phyloP scores from a whole-genome alignment of 106 monocot genomes.

The Dendrobium catenatum region DNA sequence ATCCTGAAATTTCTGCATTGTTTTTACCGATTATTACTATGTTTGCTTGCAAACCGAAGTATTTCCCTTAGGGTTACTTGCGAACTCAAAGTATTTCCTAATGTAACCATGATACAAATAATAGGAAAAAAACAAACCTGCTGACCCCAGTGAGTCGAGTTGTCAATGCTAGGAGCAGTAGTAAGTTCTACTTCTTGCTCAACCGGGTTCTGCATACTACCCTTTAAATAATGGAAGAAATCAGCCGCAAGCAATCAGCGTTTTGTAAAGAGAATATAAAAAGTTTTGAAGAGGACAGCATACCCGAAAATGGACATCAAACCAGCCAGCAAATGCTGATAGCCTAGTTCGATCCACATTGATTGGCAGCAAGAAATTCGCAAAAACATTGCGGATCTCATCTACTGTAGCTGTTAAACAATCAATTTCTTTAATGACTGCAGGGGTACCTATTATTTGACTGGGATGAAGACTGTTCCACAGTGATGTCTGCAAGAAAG shows the following conservation, averaged over 20 bases:
- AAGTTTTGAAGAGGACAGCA: neutral
- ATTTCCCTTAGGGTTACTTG: too few species aligned
- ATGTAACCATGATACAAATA: neutral
- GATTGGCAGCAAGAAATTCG: slow-evolving; percentile 42
- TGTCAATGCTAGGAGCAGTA: slow-evolving; percentile 76
- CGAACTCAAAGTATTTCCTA: neutral
- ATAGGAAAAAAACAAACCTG: slow-evolving; percentile 48
- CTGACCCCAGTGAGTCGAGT: slow-evolving; percentile 92
- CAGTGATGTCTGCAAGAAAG: slow-evolving; percentile 55
- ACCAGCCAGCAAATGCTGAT: slow-evolving; percentile 93
- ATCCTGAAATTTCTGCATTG: too few species aligned
- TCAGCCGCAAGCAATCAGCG: neutral
- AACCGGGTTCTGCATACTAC: slow-evolving; percentile 55
- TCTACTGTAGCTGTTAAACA: slow-evolving; percentile 83
- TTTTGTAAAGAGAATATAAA: neutral
- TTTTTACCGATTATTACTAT: too few species aligned
- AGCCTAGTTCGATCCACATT: slow-evolving; percentile 42
- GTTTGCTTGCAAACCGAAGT: too few species aligned
- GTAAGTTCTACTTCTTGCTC: slow-evolving; percentile 60
- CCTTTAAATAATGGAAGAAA: slow-evolving; percentile 32
- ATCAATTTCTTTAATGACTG: slow-evolving; percentile 81
- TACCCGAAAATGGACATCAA: slow-evolving; percentile 98
- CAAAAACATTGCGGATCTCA: slow-evolving; percentile 50
- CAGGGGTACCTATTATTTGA: slow-evolving; percentile 68
- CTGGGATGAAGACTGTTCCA: slow-evolving; percentile 86